A percentile compares a stretch with the other conserved stretches of the same genome.
Conservation (phyloP, 78 protist species). For the Dictyostelium discoideum region dicty_2.7 NC_007089.4:4929001-4929500, state of each 20-base stretch:
- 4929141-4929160: neutral
- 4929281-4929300: neutral
- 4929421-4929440: no score
- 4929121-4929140: neutral
- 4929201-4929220: conserved; percentile 50
- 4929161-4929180: neutral
- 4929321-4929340: neutral
- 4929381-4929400: neutral
- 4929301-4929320: neutral
- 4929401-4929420: no score
- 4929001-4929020: no score
- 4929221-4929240: conserved; percentile 34
- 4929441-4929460: no score
- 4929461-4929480: no score
- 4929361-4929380: no score
- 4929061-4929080: neutral
- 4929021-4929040: no score
- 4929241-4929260: conserved; percentile 51
- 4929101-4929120: neutral
- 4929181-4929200: neutral
- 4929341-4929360: neutral
- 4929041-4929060: no score
- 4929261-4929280: conserved; percentile 26
- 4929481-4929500: no score
- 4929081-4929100: neutral